A percentile compares a stretch with the other conserved stretches of the same genome.
Evolutionary conservation across 129 eudicot species (phyloP).

Genomic region (Calendula officinalis): DNA sequence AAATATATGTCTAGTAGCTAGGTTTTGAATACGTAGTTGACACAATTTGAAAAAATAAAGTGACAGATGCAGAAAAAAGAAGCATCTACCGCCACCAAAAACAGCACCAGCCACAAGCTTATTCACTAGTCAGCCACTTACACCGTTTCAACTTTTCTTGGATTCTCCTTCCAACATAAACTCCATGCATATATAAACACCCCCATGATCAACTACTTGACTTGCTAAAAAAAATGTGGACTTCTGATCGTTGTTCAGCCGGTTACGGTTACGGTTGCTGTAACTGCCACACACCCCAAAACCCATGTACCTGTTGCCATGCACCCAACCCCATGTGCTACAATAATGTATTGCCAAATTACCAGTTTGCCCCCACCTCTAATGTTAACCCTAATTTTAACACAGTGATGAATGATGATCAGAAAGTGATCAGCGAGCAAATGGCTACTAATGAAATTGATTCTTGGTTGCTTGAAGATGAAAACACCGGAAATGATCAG

Average conservation of each 20-base stretch:
- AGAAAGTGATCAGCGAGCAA: constrained; percentile 18
- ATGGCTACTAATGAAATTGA: constrained; percentile 21
- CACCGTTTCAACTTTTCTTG: constrained; percentile 15
- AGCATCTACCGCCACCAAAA: constrained; percentile 13
- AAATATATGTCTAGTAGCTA: not conserved
- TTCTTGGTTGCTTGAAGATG: constrained; percentile 31
- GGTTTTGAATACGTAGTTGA: not conserved
- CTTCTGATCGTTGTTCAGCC: not conserved
- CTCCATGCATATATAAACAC: constrained; percentile 24
- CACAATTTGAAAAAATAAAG: constrained; percentile 2
- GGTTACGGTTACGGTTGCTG: constrained; percentile 2
- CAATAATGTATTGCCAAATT: constrained; percentile 17
- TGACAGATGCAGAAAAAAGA: constrained; percentile 9
- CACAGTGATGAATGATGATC: not conserved
- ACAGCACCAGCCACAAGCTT: constrained; percentile 24
- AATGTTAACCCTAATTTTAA: constrained; percentile 13
- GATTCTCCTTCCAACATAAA: constrained; percentile 11
- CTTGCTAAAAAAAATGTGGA: constrained; percentile 26
- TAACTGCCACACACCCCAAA: not conserved
- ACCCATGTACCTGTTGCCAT: constrained; percentile 14
- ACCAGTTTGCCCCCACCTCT: constrained; percentile 24
- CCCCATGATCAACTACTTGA: constrained; percentile 1
- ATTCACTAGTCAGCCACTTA: constrained; percentile 25
- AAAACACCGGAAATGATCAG: constrained; percentile 15
- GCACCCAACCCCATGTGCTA: constrained; percentile 15